Percentiles rank a stretch among this genome's conserved stretches.
Evolutionary conservation across 257 asterid genomes (phyloP).

Genomic region (Nemophila menziesii): DNA sequence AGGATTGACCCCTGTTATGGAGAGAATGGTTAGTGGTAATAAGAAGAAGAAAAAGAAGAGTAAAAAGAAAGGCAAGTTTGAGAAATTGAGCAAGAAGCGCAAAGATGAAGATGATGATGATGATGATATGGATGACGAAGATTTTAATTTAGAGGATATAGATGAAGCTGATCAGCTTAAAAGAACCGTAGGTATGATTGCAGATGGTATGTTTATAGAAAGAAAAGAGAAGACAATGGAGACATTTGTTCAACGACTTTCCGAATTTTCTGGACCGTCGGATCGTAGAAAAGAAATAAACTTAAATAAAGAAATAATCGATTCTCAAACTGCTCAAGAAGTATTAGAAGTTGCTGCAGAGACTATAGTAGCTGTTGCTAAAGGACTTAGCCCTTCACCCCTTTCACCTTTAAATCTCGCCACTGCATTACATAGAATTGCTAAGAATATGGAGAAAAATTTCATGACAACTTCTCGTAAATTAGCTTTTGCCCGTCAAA

Average conservation of each 20-base stretch:
- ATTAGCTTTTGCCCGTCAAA: constrained; percentile 71
- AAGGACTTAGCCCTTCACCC: constrained; percentile 93
- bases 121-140: constrained; percentile 26
- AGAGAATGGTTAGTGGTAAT: constrained; percentile 34
- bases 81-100: constrained; percentile 8
- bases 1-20: constrained; percentile 51
- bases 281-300: constrained; percentile 72
- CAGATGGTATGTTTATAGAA: constrained; percentile 72
- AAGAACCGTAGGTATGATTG: constrained; percentile 39
- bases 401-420: constrained; percentile 84
- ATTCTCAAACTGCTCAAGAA: constrained; percentile 76
- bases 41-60: constrained; percentile 45
- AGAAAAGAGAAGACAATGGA: constrained; percentile 54
- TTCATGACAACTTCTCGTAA: constrained; percentile 52
- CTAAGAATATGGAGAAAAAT: constrained; percentile 94
- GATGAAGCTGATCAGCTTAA: constrained; percentile 30
- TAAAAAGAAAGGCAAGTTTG: constrained; percentile 26
- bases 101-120: constrained; percentile 17
- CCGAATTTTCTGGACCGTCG: constrained; percentile 80
- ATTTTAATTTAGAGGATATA: constrained; percentile 12
- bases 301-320: constrained; percentile 66
- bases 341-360: constrained; percentile 78
- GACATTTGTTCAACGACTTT: constrained; percentile 64
- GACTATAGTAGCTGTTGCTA: constrained; percentile 56
- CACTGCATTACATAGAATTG: constrained; percentile 84